Evolutionary conservation across 1,139 yeast species (phyloP), one percentile per base, ranked within the genome.

Genomic region (Yamadazyma dushanensis): DNA sequence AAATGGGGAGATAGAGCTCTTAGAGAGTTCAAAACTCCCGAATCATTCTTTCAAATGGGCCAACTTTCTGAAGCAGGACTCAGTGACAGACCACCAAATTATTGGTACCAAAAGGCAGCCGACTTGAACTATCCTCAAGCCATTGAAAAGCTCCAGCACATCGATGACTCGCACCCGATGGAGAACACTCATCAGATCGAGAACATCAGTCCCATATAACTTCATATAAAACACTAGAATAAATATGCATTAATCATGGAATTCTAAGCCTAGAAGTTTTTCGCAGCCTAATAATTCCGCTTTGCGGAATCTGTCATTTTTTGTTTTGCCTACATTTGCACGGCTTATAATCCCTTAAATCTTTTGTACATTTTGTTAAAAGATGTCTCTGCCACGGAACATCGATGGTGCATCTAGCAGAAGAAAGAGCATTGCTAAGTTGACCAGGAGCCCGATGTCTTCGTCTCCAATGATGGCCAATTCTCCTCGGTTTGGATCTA

Each of bases 1-100:
- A 65, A 83, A 45, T 92, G 97, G 97, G 94, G 96, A 24, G 78
- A 87, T 36, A 74, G 86, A 43, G 90, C 96, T 0, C 82, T 94
- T 2, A 84, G 83, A 46, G 85, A 83, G 52, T 58, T 53, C 30
- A 87, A 87, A 13, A 69, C 83, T 24, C 77, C 84, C 2, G 88
- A 88, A 51, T 95, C 96, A 4, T 88, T 83, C 52, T 88, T 74
- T 54, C 88, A 89, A 36, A 71, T 90, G 59, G 98, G 96, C 1
- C 76, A 82, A 51, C 83, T 84, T 53, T 78, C 79, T 40, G 95
- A 87, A 58, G 76, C 75, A 44, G 97, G 97, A 1, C 70, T 86
- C 33, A 94, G 94, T 8, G 74, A 78, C 35, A 62, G 51, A n/a
- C 51, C 56, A 24, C 51, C 65, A 1, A 40, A 39, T 21, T 42